phyloP scores from a whole-genome alignment of 306 rosid genomes.

The Trifolium subterraneum region DNA sequence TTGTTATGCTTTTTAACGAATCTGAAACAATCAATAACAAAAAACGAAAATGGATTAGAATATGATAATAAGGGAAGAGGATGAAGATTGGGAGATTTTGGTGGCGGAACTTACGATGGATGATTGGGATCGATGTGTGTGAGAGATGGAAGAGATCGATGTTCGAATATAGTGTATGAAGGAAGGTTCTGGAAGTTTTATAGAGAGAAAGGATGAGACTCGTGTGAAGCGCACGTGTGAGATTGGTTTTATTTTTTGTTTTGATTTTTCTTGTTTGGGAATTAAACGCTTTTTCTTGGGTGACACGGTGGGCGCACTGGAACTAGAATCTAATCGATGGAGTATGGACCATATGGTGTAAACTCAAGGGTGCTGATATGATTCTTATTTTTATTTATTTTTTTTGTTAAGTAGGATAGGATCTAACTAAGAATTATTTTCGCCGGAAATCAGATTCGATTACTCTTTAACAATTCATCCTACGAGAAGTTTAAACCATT shows the following conservation, averaged over 20 bases:
- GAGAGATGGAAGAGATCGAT: background rate
- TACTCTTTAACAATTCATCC: too few species aligned
- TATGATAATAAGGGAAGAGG: background rate
- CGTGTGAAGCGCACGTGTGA: constrained; percentile 39
- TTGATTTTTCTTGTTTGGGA: background rate
- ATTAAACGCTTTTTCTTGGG: constrained; percentile 10
- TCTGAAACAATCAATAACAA: background rate
- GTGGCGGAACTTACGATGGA: constrained; percentile 31
- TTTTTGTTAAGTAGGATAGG: too few species aligned
- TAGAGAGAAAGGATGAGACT: constrained; percentile 13
- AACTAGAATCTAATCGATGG: constrained; percentile 43
- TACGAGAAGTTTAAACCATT: too few species aligned
- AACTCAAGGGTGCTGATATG: too few species aligned
- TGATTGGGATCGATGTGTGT: background rate
- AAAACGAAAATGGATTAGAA: constrained; percentile 16
- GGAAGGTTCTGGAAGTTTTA: constrained; percentile 42
- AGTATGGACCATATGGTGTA: too few species aligned
- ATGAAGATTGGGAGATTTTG: background rate
- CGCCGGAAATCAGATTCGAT: too few species aligned
- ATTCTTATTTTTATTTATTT: too few species aligned
- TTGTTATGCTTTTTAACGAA: background rate
- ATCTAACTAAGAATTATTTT: too few species aligned
- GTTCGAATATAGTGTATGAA: background rate
- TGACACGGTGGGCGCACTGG: constrained; percentile 37
- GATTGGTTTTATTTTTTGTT: background rate